Percentiles rank a stretch among this genome's conserved stretches.
Conservation (phyloP, 1,284 basidiomycete species). For the Quambalaria eucalypti region DNA sequence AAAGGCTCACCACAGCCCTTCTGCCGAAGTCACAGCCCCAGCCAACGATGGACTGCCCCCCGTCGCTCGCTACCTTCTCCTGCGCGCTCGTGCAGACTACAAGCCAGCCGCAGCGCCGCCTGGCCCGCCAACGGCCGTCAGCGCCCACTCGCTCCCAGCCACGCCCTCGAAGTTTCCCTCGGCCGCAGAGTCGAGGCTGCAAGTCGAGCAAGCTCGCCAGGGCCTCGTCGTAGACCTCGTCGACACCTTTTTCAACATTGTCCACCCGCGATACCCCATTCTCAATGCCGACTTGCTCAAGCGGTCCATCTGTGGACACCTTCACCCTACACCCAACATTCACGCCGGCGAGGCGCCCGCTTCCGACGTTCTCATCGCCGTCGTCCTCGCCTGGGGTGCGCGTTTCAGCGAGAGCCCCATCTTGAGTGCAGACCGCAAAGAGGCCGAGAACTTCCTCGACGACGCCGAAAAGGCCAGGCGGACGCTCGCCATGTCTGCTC, state of each 20-base stretch:
- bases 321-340: conserved; percentile 9
- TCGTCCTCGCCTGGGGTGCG: conserved; percentile 82
- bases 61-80: conserved; percentile 3
- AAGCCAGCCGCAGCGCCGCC: background rate
- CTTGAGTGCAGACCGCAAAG: conserved; percentile 65
- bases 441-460: conserved; percentile 49
- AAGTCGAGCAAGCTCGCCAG: conserved; percentile 17
- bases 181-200: conserved; percentile 15
- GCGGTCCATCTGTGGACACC: background rate
- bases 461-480: conserved; percentile 2
- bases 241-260: conserved; percentile 31
- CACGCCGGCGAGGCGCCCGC: conserved; percentile 6
- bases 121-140: background rate
- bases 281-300: conserved; percentile 23
- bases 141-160: background rate
- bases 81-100: conserved; percentile 2
- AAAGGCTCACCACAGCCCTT: background rate
- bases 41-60: background rate
- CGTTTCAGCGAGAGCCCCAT: conserved; percentile 81
- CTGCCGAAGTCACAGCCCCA: background rate
- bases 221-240: conserved; percentile 27
- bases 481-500: background rate
- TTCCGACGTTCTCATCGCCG: conserved; percentile 68
- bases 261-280: conserved; percentile 27
- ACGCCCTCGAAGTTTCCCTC: background rate